Base-by-base conservation (phyloP, 495 filamentous ascomycete species). In the Talaromyces nanjingensis region DNA sequence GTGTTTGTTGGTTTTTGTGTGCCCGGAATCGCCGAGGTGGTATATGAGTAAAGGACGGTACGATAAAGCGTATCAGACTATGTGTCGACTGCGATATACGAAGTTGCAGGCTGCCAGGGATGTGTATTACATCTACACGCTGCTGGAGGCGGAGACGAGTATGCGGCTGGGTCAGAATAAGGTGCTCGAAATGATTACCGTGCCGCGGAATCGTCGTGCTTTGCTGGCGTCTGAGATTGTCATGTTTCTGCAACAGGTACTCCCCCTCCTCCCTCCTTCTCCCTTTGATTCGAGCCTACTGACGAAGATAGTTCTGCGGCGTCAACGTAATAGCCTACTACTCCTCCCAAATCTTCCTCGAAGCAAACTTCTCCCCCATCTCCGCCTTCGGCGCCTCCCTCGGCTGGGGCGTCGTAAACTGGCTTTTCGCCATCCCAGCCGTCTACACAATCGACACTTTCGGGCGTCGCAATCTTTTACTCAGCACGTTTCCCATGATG, bases 181-280 rank as follows among this genome's bases (percentile, higher is more conserved):
- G 67, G 57, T 91, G 57, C 74, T 82, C 64, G 89, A 94, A 66
- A 69, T 94, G 55, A 82, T 92, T 59, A 89, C 83, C 6, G 80
- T 93, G 14, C 87, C 87, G 22, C 84, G 91, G 39, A 93, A 92
- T 70, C 83, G 91, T n/a, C 84, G 91, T 37, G 91, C 91, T 4
- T 83, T 88, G 77, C 65, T 89, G 45, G 89, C 88, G 3, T 88
- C 86, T 2, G 81, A 87, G 68, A 87, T 91, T 65, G 87, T 93
- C 61, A 92, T 93, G 90, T 92, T 91, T 65, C 86, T 91, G 84
- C 91, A 94, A 69, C 91, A 93, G 74, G 87, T 91, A 69, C 66
- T 29, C 27, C 73, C 66, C 55, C 14, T 59, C 6, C 42, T 25
- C 18, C 20, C 42, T 24, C 9, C 14, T 37, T 34, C 4, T 29